Base-by-base conservation (phyloP, 2,329 filamentous ascomycete species). In the Teratosphaeria epicoccoides region DNA sequence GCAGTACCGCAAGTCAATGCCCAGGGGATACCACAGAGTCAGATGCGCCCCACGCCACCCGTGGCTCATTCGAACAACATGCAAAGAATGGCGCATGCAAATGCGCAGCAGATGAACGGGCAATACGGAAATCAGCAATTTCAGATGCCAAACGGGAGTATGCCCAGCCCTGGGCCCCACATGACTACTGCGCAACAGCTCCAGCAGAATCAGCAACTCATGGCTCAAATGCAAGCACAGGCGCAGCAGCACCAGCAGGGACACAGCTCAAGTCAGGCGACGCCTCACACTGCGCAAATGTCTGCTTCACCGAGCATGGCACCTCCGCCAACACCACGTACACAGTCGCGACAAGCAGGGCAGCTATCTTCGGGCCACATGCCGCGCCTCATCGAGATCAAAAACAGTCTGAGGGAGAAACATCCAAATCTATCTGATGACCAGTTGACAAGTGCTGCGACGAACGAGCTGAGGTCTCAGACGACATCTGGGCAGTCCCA, bases 11-110 rank as follows among this genome's bases (percentile, higher is more conserved):
- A 66, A 67, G 77, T 63, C 75, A 80, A 69, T 61, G 74, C 50
- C 2, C 81, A 80, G 53, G 78, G 79, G 45, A 75, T 86, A 23
- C 81, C 83, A 33, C 84, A 87, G 64, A 82, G 84, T 23, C 85
- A 62, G 37, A 67, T 68, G 62, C 61, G 64, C 45, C 44, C 56
- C n/a, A 54, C 55, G 43, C 40, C 26, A 4, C 40, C 28, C 29
- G 53, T 52, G 46, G 26, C 51, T 11, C 53, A 54, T 37, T 43
- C 55, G 40, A 53, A 52, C 5, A 54, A 52, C 23, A 59, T 60
- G 51, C 59, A 58, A 46, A 51, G 59, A 9, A 60, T 65, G 48
- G 57, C 58, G 4, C 61, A 63, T 24, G 56, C 56, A 9, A 61
- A 60, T 43, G 54, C 57, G 29, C 57, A 62, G 37, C 57, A 59